These are phyloP conservation scores for Entomortierella beljakovae DNA, from an alignment of 192 early-diverging fungal species.

Conservation along the genomic window DNA sequence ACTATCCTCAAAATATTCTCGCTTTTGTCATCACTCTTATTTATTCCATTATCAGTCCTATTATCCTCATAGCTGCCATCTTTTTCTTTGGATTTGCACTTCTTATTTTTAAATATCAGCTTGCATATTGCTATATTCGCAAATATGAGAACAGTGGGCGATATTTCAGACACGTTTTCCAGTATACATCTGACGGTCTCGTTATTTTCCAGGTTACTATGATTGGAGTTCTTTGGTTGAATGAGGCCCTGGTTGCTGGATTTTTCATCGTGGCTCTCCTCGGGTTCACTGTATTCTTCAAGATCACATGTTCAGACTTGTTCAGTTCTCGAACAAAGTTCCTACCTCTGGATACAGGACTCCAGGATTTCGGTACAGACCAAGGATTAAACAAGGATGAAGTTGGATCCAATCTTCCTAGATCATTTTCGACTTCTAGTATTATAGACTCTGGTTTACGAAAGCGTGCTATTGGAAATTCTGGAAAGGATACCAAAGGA, in stretches of 20 bases:
- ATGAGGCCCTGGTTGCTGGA: slow-evolving; percentile 53
- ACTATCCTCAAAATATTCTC: slow-evolving; percentile 70
- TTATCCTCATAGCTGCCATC: slow-evolving; percentile 67
- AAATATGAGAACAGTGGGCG: slow-evolving; percentile 68
- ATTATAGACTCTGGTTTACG: slow-evolving; percentile 2
- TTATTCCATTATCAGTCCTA: slow-evolving; percentile 69
- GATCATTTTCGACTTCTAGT: slow-evolving; percentile 1
- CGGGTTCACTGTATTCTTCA: slow-evolving; percentile 59
- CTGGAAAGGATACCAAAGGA: neutral
- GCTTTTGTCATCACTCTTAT: slow-evolving; percentile 70
- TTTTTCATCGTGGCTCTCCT: slow-evolving; percentile 59
- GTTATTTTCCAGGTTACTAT: slow-evolving; percentile 69
- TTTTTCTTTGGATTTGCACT: slow-evolving; percentile 65
- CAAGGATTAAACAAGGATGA: neutral
- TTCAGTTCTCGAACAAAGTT: slow-evolving; percentile 60
- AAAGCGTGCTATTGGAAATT: neutral
- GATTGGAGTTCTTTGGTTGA: slow-evolving; percentile 64
- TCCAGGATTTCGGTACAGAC: slow-evolving; percentile 26
- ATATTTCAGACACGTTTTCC: slow-evolving; percentile 63
- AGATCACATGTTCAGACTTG: slow-evolving; percentile 54
- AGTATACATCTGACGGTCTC: slow-evolving; percentile 67
- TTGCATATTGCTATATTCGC: slow-evolving; percentile 68
- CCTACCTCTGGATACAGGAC: slow-evolving; percentile 51
- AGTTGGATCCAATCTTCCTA: neutral
- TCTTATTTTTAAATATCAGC: slow-evolving; percentile 70